These are phyloP conservation scores for Boletus vermiculosoides DNA, from an alignment of 768 basidiomycete genomes.

Conservation along the genomic window DNA sequence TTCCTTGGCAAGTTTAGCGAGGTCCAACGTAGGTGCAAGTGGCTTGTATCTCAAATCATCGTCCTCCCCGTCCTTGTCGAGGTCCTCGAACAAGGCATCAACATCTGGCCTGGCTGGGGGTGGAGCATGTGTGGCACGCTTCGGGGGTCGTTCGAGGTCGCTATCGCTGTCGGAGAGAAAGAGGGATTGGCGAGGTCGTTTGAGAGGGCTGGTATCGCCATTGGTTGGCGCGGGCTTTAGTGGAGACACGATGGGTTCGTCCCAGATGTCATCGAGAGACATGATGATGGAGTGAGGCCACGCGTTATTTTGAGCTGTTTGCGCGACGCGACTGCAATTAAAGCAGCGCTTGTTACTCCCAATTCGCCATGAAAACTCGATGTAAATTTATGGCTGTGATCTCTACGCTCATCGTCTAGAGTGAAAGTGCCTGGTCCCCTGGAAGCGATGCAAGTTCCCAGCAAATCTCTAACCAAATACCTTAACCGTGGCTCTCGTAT, in stretches of 20 bases:
- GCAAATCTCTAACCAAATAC: background rate
- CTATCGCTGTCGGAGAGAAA: constrained; percentile 53
- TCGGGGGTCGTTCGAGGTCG: constrained; percentile 40
- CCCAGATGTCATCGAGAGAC: constrained; percentile 60
- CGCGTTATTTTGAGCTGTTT: constrained; percentile 34
- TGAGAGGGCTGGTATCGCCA: constrained; percentile 14
- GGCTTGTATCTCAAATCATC: constrained; percentile 44
- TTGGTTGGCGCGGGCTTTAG: constrained; percentile 20
- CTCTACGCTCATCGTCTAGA: background rate
- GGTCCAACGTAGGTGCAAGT: constrained; percentile 51
- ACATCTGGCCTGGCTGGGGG: constrained; percentile 30
- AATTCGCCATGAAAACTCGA: no score
- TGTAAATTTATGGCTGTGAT: no score
- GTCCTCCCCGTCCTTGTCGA: constrained; percentile 49
- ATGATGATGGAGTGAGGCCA: constrained; percentile 23
- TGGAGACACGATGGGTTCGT: constrained; percentile 43
- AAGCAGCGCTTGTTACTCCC: no score
- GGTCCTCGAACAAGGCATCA: constrained; percentile 44
- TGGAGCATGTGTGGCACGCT: constrained; percentile 22
- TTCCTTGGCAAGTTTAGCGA: constrained; percentile 51
- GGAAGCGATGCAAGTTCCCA: no score
- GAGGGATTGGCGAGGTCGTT: constrained; percentile 42
- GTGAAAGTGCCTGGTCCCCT: no score
- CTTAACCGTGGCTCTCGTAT: background rate
- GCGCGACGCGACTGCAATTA: background rate